phyloP scores from a whole-genome alignment of 2,329 filamentous ascomycete genomes.

The Laburnicola sp. region DNA sequence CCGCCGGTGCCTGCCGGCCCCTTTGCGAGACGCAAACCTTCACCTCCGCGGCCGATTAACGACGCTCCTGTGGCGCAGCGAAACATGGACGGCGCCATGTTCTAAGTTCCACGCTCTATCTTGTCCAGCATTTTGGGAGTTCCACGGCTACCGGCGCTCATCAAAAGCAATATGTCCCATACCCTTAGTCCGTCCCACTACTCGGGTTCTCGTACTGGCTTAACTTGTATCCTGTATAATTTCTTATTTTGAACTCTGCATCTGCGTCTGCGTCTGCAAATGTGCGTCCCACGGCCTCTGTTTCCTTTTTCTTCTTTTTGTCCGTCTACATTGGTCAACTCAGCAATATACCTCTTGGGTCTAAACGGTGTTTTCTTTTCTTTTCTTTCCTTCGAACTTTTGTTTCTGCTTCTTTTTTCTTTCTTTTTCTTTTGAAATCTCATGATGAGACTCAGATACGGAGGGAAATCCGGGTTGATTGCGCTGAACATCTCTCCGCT shows the following conservation, averaged over 20 bases:
- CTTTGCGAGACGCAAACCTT: constrained; percentile 32
- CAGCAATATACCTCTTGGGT: constrained; percentile 41
- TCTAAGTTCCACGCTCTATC: constrained; percentile 19
- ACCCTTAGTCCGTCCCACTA: constrained; percentile 11
- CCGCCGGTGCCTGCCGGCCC: constrained; percentile 34
- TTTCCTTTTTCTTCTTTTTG: constrained; percentile 19
- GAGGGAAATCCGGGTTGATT: constrained; percentile 20
- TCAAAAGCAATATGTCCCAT: constrained; percentile 15
- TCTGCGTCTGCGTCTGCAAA: too few relatives aligned
- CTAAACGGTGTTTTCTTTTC: constrained; percentile 16
- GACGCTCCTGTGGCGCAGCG: constrained; percentile 24
- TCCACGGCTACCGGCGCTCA: constrained; percentile 5
- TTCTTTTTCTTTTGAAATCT: constrained; percentile 13
- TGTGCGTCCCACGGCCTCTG: constrained; percentile 23
- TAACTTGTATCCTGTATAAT: constrained; percentile 16
- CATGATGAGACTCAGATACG: constrained; percentile 24
- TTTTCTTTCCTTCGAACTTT: constrained; percentile 7
- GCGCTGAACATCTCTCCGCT: constrained; percentile 21
- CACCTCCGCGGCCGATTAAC: constrained; percentile 36
- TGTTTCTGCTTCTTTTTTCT: constrained; percentile 15
- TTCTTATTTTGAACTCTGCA: constrained; percentile 7
- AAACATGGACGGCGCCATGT: constrained; percentile 44
- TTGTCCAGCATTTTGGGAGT: not conserved
- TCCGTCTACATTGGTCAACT: constrained; percentile 13
- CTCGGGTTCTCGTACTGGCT: constrained; percentile 5